Evolutionary conservation across 768 basidiomycete species (phyloP), one percentile per base, ranked within the genome.

Genomic region (Suillus brevipes): DNA sequence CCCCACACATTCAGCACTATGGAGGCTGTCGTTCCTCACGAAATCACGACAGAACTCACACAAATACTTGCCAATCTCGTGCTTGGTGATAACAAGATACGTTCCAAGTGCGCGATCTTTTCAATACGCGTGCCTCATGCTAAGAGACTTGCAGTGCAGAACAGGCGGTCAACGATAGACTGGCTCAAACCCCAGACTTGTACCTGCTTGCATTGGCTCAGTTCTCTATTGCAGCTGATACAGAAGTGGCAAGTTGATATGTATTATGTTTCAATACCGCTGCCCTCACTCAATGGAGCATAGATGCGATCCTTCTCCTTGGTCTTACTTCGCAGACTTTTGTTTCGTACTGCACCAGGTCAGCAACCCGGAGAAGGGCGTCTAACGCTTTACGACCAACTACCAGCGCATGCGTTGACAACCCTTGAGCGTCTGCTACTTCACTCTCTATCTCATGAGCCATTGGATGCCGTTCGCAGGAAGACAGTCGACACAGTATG

Each of bases 261-360:
- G 36, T 28, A 42, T 64, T 37, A 61, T 58, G 16, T 43, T 37
- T 36, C 45, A 36, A 50, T 45, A 5, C 55, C 13, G 40, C 20
- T 38, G 52, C 67, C 68, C 65, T 71, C 66, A 38, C 28, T 47
- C 31, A 62, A 62, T 65, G 62, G 55, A 70, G 65, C 65, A 37
- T 66, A 92, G 91, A 94, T 94, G 92, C 87, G 91, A 36, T 90
- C 90, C 0, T 93, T 94, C 76, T 91, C 92, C 2, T 81, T 93
- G 36, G 91, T 94, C 12, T 85, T 94, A 37, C 84, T 93, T 36
- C 87, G 92, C 10, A 86, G 92, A 6, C 82, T 94, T 4, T 84
- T 92, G 37, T 94, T 94, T 75, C 85, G 91, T 8, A 70, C 88
- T 0, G 77, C 85, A 2, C 84, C 74, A 0, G 68, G 73, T 40